Evolutionary conservation across 2,329 filamentous ascomycete species (phyloP).

Genomic region (Phaeosphaeriaceae sp.): DNA sequence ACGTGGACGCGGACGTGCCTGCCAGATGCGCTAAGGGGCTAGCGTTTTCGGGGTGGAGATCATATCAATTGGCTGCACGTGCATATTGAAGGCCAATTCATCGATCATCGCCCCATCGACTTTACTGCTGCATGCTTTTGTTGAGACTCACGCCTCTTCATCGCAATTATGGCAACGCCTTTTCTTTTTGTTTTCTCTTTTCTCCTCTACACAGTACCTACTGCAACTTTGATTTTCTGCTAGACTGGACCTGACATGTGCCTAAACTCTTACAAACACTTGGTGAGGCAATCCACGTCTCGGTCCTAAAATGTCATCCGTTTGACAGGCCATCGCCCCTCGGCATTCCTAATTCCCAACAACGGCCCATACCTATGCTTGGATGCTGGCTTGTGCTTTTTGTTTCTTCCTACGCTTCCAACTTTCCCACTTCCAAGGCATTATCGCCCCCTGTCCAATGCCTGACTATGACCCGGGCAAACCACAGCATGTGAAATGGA

Average conservation of each 20-base stretch:
- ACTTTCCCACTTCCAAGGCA: background rate
- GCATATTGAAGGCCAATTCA: constrained; percentile 2
- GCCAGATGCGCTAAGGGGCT: constrained; percentile 20
- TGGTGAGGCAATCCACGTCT: background rate
- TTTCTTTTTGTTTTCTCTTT: too few species aligned
- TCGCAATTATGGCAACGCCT: too few species aligned
- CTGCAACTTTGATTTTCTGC: too few species aligned
- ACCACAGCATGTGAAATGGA: background rate
- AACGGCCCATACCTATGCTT: too few species aligned
- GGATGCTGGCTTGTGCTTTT: constrained; percentile 7
- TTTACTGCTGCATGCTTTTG: background rate
- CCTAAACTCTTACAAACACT: background rate
- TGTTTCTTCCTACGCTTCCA: constrained; percentile 2
- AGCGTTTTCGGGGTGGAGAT: constrained; percentile 16
- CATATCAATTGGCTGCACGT: constrained; percentile 21
- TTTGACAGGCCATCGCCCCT: constrained; percentile 7
- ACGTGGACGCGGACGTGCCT: constrained; percentile 16
- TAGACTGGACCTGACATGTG: background rate
- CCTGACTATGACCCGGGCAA: background rate
- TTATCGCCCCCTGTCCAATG: background rate
- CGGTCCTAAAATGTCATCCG: constrained; percentile 3
- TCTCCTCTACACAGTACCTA: too few species aligned
- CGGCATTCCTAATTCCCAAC: too few species aligned
- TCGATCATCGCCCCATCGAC: background rate
- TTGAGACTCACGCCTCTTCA: background rate